These are phyloP conservation scores for Tillandsia fasciculata DNA, from an alignment of 176 grass and related monocot genomes.

Conservation along the genomic window DNA sequence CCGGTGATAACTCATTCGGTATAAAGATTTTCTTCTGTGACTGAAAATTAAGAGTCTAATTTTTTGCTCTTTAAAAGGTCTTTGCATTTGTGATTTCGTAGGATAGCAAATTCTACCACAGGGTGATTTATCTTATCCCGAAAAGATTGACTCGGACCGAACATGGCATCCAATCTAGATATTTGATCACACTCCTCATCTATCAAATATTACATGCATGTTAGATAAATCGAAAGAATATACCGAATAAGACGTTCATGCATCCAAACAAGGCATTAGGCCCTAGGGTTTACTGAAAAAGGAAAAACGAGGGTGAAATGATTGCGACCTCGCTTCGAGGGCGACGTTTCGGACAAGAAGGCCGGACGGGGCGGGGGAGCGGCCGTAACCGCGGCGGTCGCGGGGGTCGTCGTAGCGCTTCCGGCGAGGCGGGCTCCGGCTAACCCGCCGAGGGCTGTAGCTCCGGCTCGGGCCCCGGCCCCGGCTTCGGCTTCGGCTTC, in stretches of 20 bases:
- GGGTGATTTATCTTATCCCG: too few relatives aligned
- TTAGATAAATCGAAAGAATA: not conserved
- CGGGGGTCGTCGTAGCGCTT: constrained; percentile 44
- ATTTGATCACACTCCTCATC: too few relatives aligned
- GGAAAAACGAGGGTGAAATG: not conserved
- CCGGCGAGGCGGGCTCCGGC: constrained; percentile 44
- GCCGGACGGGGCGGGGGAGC: constrained; percentile 29
- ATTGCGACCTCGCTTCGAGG: constrained; percentile 37
- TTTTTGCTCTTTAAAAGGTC: too few relatives aligned
- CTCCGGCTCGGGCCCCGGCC: constrained; percentile 44
- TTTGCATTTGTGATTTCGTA: too few relatives aligned
- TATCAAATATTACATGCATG: too few relatives aligned
- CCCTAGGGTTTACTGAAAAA: constrained; percentile 2
- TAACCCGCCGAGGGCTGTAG: constrained; percentile 39
- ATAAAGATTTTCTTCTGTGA: too few relatives aligned
- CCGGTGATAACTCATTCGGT: too few relatives aligned
- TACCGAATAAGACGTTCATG: not conserved
- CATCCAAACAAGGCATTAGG: not conserved
- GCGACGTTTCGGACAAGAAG: constrained; percentile 65
- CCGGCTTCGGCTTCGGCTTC: constrained; percentile 10
- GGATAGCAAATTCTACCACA: too few relatives aligned
- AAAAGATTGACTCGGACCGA: too few relatives aligned
- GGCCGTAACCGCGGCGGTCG: constrained; percentile 32
- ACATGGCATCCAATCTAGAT: too few relatives aligned
- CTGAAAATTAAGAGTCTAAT: too few relatives aligned